Base-by-base conservation (phyloP, 306 rosid genomes). In the Erythrophleum fordii region DNA sequence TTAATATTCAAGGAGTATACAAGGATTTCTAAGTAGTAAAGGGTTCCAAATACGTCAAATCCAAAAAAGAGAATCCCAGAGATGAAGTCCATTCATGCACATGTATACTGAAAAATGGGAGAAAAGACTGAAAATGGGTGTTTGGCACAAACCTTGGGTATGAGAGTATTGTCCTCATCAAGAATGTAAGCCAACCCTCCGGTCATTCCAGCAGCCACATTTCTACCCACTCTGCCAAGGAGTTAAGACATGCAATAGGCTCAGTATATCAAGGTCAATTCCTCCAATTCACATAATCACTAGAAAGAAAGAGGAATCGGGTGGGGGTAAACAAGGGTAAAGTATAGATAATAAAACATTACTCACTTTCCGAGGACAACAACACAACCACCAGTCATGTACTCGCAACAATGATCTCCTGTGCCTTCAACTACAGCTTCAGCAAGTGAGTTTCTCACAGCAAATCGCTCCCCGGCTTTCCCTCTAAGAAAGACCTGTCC, bases 171-270 rank as follows among this genome's bases (percentile, higher is more conserved):
- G 34, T 95, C 99, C 82, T 95, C 98, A 35, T 95, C 99, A 73
- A 95, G 97, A 83, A 95, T 84, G 87, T 95, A 93, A 70, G 98
- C 96, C 88, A 95, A 89, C 52, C 99, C 99, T 81, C 99, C 99
- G 12, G 98, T 95, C 99, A 95, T 95, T 82, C 99, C 99, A 88
- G 98, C 98, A 83, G 99, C 99, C 44, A 95, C 99, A 82, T 95
- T 95, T 90, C 99, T 91, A 76, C 99, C 99, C 87, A 95, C 99
- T 88, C 99, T 95, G 94, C 84, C 66, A 83, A 78, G 60, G 69
- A 88, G 64, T 51, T 75, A 58, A 85, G 66, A 72, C 20, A 71
- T 18, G 86, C 59, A 72, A 82, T 42, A 34, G 45, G 35, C 80
- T 80, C 81, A 80, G 62, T 29, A 46, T 29, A 70, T 34, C 58